Conservation (phyloP, 768 basidiomycete species). For the Exidia glandulosa region DNA sequence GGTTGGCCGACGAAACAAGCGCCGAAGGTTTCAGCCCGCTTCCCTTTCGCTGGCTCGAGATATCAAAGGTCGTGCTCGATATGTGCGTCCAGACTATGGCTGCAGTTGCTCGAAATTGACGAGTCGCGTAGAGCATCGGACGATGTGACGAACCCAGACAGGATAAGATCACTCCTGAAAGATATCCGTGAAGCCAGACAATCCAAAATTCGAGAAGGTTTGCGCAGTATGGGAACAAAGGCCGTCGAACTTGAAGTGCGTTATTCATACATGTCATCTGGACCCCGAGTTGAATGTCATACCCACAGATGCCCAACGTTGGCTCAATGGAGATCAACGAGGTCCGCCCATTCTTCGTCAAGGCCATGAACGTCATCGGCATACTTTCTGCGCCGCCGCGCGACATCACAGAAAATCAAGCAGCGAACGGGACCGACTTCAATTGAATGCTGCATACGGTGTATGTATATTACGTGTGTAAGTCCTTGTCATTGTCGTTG, state of each 20-base stretch:
- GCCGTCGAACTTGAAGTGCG: conserved; percentile 66
- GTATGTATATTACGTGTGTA: no score
- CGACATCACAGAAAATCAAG: background rate
- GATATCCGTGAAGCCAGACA: conserved; percentile 94
- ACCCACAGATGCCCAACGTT: conserved; percentile 62
- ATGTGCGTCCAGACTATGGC: conserved; percentile 44
- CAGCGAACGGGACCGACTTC: no score
- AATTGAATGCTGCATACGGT: no score
- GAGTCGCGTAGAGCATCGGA: conserved; percentile 64
- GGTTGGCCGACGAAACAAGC: conserved; percentile 63
- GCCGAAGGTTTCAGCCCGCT: conserved; percentile 63
- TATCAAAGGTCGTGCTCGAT: conserved; percentile 86
- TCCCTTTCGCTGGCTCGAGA: conserved; percentile 83
- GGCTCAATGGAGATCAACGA: conserved; percentile 92
- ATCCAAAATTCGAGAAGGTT: conserved; percentile 82
- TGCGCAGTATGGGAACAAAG: conserved; percentile 66
- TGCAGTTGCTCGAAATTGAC: background rate
- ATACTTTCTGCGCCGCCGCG: conserved; percentile 27
- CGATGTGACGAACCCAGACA: conserved; percentile 77
- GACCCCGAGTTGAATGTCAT: no score
- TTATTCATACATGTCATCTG: no score
- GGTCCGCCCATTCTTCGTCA: conserved; percentile 79
- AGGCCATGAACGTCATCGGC: conserved; percentile 64
- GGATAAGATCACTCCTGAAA: conserved; percentile 74
- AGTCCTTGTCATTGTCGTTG: no score